Evolutionary conservation across 163 green algal species (phyloP).

Genomic region (Prototheca cutis): DNA sequence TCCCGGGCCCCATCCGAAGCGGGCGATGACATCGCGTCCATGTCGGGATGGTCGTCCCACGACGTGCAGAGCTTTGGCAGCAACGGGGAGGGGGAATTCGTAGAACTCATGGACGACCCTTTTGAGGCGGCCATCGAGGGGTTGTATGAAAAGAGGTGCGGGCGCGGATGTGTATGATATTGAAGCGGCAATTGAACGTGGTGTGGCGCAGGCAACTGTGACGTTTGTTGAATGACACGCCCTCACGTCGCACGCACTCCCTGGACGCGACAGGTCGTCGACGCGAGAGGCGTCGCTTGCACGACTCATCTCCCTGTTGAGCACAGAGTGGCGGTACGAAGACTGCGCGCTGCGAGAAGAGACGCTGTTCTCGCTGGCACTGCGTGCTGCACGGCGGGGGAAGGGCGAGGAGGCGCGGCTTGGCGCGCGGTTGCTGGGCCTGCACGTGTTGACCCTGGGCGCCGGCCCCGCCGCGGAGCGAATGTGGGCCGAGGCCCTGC

Average conservation of each 20-base stretch:
- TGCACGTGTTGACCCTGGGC: conserved; percentile 21
- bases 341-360: conserved; percentile 9
- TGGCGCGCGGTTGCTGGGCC: conserved; percentile 21
- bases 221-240: conserved; percentile 1
- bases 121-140: conserved; percentile 25
- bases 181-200: background rate
- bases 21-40: conserved; percentile 2
- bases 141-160: conserved; percentile 36
- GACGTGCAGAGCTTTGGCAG: conserved; percentile 1
- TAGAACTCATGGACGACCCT: conserved; percentile 13
- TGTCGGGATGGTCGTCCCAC: background rate
- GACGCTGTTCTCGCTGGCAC: conserved; percentile 13
- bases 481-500: conserved; percentile 18
- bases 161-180: background rate
- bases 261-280: conserved; percentile 1
- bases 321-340: conserved; percentile 14
- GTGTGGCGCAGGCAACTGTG: background rate
- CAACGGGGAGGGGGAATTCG: background rate
- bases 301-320: conserved; percentile 9
- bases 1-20: background rate
- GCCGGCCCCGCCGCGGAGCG: background rate
- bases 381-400: conserved; percentile 19
- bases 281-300: conserved; percentile 17
- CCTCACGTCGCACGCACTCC: no score
- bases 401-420: conserved; percentile 16